Percentiles rank a stretch among this genome's conserved stretches.
Conservation (phyloP, 306 rosid species). For the Lathyrus aphaca region DNA sequence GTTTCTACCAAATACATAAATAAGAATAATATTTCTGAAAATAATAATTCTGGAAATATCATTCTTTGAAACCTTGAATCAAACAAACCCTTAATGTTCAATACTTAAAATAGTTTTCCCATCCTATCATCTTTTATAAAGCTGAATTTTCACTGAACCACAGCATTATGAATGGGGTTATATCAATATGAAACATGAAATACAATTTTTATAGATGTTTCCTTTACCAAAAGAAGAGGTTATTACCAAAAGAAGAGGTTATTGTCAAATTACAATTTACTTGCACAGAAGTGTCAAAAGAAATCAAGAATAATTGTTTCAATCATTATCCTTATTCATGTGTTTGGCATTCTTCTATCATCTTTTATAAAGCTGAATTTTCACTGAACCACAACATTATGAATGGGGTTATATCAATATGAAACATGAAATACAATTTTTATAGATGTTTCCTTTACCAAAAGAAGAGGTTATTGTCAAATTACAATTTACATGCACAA, state of each 20-base stretch:
- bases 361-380: not conserved
- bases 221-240: not conserved
- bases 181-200: slow-evolving; percentile 21
- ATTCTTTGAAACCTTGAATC: too few relatives aligned
- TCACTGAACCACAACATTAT: not conserved
- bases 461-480: not conserved
- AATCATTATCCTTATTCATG: slow-evolving; percentile 17
- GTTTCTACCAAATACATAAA: too few relatives aligned
- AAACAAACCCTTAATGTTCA: too few relatives aligned
- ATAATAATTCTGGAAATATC: too few relatives aligned
- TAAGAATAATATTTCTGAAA: too few relatives aligned
- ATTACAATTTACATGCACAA: not conserved
- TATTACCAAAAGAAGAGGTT: too few relatives aligned
- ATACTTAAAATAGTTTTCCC: too few relatives aligned
- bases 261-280: not conserved
- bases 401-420: slow-evolving; percentile 27
- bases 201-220: slow-evolving; percentile 16
- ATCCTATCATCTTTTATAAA: not conserved
- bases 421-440: slow-evolving; percentile 24
- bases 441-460: not conserved
- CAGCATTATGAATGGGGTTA: slow-evolving; percentile 20
- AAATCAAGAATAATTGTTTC: slow-evolving; percentile 7
- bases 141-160: not conserved
- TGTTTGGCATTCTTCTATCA: slow-evolving; percentile 21
- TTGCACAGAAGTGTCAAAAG: not conserved